Base-by-base conservation (phyloP, 139 green algal species). In the Mychonastes homosphaera region DNA sequence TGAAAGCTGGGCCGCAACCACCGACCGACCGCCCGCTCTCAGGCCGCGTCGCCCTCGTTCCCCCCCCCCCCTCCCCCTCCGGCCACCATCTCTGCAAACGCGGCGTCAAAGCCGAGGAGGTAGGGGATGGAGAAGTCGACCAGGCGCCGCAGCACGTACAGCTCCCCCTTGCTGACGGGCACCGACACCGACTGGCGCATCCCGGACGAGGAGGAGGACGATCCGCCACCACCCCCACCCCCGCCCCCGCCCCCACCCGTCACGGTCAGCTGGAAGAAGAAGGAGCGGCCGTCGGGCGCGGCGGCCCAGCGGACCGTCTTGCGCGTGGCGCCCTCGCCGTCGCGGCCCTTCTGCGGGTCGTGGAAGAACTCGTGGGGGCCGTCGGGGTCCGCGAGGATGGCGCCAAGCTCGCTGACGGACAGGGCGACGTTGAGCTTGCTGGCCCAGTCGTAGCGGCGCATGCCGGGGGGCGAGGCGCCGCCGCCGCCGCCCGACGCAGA, bases 361-460 rank as follows among this genome's bases (percentile, higher is more conserved):
- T 65, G 58, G 48, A 52, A 65, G 48, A 65, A 65, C 41, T 48
- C 7, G 9, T 13, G 36, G 12, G 36, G 12, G 13, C 36, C 36
- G 5, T 43, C 9, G 41, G 58, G 58, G 23, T 52, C 48, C 8
- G 36, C 6, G 2, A 65, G 26, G 16, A 65, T 58, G 12, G 30
- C 6, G 1, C 43, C 35, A 1, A 52, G 19, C 48, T 65, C 58
- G 2, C 18, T 33, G 2, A 35, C 27, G 12, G 24, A 29, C 48
- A 65, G 26, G 0, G 10, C 35, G 6, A 65, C 27, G 5, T 21
- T 32, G 10, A 58, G 35, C 36, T 65, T 65, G 32, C 58, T 50
- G 6, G 50, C 47, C 58, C 58, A 65, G 34, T 44, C 23, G 36
- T 65, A 65, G 7, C 23, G 38, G 7, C 58, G 58, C 39, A n/a